A percentile compares a stretch with the other conserved stretches of the same genome.
These are phyloP conservation scores for Gracilaria vermiculophylla DNA, from an alignment of 23 red algal genomes.

Conservation along the genomic window DNA sequence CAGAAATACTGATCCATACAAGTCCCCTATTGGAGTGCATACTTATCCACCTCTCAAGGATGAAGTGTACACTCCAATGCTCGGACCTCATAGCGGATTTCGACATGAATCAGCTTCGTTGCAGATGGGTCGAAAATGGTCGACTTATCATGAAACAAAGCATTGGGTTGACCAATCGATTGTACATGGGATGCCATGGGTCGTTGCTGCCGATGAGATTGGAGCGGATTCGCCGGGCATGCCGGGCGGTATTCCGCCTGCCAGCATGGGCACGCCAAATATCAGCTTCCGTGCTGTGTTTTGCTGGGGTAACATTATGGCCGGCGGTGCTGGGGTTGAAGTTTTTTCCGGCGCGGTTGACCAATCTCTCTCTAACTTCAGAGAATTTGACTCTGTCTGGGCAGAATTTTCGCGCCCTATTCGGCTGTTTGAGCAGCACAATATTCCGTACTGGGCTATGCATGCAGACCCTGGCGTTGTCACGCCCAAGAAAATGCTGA, in stretches of 20 bases:
- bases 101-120: constrained; percentile 36
- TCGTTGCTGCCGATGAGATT: constrained; percentile 60
- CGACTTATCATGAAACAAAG: constrained; percentile 14
- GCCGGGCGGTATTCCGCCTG: constrained; percentile 15
- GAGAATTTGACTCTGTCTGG: constrained; percentile 48
- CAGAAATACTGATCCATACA: constrained; percentile 20
- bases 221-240: not conserved
- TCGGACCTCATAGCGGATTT: constrained; percentile 17
- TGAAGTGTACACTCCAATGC: constrained; percentile 48
- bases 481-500: not conserved
- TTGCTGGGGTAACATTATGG: constrained; percentile 62
- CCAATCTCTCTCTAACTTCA: constrained; percentile 54
- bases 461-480: not conserved
- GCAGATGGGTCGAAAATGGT: constrained; percentile 30
- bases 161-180: constrained; percentile 38
- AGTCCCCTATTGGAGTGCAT: constrained; percentile 60
- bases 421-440: constrained; percentile 11
- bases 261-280: not conserved
- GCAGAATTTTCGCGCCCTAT: constrained; percentile 39
- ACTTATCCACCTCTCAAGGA: constrained; percentile 47
- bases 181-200: constrained; percentile 39
- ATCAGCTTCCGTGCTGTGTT: constrained; percentile 34
- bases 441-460: constrained; percentile 59
- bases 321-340: constrained; percentile 57
- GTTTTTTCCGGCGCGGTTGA: constrained; percentile 34